Percentiles rank a stretch among this genome's conserved stretches.
Conservation (phyloP, 352 stramenopile species). For the Phytopythium sindhum region DNA sequence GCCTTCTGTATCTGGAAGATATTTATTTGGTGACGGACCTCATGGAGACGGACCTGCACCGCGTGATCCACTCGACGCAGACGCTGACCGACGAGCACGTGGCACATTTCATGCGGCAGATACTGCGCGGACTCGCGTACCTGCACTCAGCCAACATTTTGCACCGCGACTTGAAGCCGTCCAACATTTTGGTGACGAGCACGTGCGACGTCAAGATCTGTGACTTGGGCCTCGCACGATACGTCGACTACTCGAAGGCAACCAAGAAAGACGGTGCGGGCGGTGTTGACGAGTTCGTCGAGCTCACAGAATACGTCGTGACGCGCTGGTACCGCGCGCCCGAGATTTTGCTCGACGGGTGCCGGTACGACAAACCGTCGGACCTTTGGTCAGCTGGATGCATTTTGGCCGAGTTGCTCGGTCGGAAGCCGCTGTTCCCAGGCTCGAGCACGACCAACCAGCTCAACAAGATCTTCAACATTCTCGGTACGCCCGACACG, state of each 20-base stretch:
- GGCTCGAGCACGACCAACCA: conserved; percentile 95
- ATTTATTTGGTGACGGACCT: conserved; percentile 96
- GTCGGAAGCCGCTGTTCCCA: conserved; percentile 94
- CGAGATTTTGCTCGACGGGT: conserved; percentile 91
- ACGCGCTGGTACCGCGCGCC: conserved; percentile 83
- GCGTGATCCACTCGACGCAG: conserved; percentile 90
- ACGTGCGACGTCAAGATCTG: conserved; percentile 96
- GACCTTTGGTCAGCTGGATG: conserved; percentile 90
- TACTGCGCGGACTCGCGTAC: conserved; percentile 95
- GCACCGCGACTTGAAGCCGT: conserved; percentile 95
- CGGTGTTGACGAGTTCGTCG: conserved; percentile 40
- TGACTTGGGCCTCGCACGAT: conserved; percentile 92
- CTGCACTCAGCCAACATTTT: conserved; percentile 96
- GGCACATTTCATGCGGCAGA: conserved; percentile 96
- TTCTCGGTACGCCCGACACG: conserved; percentile 87
- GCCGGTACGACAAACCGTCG: conserved; percentile 68
- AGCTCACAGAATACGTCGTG: conserved; percentile 80
- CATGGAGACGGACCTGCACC: conserved; percentile 93
- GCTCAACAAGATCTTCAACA: conserved; percentile 95
- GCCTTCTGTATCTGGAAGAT: conserved; percentile 93
- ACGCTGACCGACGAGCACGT: conserved; percentile 91
- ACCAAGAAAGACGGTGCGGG: conserved; percentile 35
- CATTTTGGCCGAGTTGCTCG: conserved; percentile 96
- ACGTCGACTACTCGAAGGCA: conserved; percentile 56
- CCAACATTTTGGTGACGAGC: conserved; percentile 96